phyloP scores from a whole-genome alignment of 129 eudicot species.

The Artemisia argyi region DNA sequence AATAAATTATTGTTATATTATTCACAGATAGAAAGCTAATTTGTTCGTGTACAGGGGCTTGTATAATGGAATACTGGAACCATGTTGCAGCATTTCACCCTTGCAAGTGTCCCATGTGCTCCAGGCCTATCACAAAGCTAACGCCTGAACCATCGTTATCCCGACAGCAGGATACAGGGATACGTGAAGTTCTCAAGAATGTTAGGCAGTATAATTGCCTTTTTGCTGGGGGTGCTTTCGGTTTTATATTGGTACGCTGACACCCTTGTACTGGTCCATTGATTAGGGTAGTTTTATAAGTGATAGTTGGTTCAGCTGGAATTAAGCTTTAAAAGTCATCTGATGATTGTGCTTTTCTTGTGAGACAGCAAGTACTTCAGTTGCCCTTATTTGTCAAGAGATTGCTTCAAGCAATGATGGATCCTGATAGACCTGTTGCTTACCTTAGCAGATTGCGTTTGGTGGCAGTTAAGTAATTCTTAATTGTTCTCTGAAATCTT shows the following conservation, averaged over 20 bases:
- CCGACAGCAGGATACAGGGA: slow-evolving; percentile 42
- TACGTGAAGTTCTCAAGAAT: slow-evolving; percentile 37
- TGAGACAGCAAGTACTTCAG: slow-evolving; percentile 53
- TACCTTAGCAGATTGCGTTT: slow-evolving; percentile 56
- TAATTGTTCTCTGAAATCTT: neutral
- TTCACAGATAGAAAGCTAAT: neutral
- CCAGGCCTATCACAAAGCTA: slow-evolving; percentile 51
- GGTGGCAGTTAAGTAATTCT: slow-evolving; percentile 53
- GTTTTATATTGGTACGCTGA: slow-evolving; percentile 49
- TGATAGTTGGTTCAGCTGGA: neutral
- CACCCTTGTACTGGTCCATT: neutral
- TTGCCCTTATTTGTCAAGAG: slow-evolving; percentile 54
- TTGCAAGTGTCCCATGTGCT: slow-evolving; percentile 81
- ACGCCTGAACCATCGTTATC: slow-evolving; percentile 55
- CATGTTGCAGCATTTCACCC: slow-evolving; percentile 61
- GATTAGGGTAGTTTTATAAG: slow-evolving; percentile 13
- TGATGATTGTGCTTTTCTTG: slow-evolving; percentile 24
- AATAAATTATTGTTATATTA: neutral
- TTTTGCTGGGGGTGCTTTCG: slow-evolving; percentile 62
- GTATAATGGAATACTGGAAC: slow-evolving; percentile 77
- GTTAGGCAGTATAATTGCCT: slow-evolving; percentile 59
- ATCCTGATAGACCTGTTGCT: slow-evolving; percentile 63
- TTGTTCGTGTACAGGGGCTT: slow-evolving; percentile 44
- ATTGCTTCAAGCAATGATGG: slow-evolving; percentile 58
- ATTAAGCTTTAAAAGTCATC: neutral